These are phyloP conservation scores for Calonectria pseudoturangicola DNA, from an alignment of 2,329 filamentous ascomycete genomes.

Conservation along the genomic window DNA sequence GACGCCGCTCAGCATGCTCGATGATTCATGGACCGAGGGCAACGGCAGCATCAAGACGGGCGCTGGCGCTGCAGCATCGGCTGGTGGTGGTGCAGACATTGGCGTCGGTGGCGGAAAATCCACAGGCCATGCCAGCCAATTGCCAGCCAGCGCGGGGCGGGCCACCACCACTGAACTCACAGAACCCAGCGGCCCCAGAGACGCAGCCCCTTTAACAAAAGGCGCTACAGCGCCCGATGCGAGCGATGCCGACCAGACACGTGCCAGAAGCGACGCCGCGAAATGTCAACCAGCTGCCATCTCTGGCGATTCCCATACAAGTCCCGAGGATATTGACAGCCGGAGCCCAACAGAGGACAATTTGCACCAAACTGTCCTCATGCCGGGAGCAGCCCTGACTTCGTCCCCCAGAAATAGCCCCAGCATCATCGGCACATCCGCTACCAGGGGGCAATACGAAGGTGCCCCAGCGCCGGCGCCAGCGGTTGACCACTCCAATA, in stretches of 20 bases:
- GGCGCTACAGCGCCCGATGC: constrained; percentile 40
- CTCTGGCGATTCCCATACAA: constrained; percentile 35
- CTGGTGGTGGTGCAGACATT: constrained; percentile 35
- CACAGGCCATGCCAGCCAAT: constrained; percentile 45
- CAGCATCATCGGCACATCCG: constrained; percentile 45
- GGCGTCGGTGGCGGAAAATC: constrained; percentile 48
- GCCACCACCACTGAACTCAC: constrained; percentile 36
- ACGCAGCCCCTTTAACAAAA: constrained; percentile 44
- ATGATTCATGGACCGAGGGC: constrained; percentile 51
- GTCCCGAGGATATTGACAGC: neutral
- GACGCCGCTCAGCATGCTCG: constrained; percentile 56
- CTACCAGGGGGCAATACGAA: constrained; percentile 54
- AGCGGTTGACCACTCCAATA: constrained; percentile 47
- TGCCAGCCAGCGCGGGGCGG: constrained; percentile 39
- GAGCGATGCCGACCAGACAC: constrained; percentile 43
- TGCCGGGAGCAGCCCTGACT: constrained; percentile 45
- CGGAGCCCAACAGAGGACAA: neutral
- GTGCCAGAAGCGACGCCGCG: constrained; percentile 41
- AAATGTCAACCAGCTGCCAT: constrained; percentile 26
- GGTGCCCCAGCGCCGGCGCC: constrained; percentile 46
- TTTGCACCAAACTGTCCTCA: constrained; percentile 42
- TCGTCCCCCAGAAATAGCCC: constrained; percentile 53
- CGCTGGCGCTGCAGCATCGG: constrained; percentile 35
- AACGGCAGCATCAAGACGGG: constrained; percentile 29
- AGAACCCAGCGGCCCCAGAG: constrained; percentile 33